phyloP scores from a whole-genome alignment of 2,329 filamentous ascomycete species.

The Pseudogymnoascus sp. region DNA sequence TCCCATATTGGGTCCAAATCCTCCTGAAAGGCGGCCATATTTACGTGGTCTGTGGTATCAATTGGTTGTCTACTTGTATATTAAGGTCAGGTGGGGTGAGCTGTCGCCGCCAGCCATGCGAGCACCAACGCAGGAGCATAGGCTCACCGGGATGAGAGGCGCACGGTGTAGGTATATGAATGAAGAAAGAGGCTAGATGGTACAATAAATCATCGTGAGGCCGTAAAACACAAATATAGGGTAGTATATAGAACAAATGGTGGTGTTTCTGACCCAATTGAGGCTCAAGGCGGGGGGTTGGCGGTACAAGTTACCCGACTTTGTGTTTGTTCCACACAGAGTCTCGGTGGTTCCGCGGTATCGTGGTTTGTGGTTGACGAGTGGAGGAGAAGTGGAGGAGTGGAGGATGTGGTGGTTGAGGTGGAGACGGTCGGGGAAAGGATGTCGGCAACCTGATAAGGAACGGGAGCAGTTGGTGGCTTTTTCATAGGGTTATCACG shows the following conservation, averaged over 20 bases:
- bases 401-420: background rate
- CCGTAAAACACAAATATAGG: background rate
- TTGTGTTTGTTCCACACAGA: background rate
- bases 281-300: background rate
- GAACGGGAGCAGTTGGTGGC: background rate
- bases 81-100: constrained; percentile 14
- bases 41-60: constrained; percentile 18
- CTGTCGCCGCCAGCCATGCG: constrained; percentile 6
- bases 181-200: background rate
- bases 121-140: background rate
- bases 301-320: background rate
- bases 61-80: constrained; percentile 25
- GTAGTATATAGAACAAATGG: background rate
- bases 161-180: background rate
- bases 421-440: background rate
- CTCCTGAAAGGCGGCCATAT: constrained; percentile 37
- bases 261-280: background rate
- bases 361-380: background rate
- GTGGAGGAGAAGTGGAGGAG: background rate
- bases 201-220: constrained; percentile 2
- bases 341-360: background rate
- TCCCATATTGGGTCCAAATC: constrained; percentile 48
- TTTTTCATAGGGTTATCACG: background rate
- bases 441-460: background rate
- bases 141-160: background rate